Evolutionary conservation across 177 flowering plant species (phyloP).

Genomic region (Tripterygium wilfordii): DNA sequence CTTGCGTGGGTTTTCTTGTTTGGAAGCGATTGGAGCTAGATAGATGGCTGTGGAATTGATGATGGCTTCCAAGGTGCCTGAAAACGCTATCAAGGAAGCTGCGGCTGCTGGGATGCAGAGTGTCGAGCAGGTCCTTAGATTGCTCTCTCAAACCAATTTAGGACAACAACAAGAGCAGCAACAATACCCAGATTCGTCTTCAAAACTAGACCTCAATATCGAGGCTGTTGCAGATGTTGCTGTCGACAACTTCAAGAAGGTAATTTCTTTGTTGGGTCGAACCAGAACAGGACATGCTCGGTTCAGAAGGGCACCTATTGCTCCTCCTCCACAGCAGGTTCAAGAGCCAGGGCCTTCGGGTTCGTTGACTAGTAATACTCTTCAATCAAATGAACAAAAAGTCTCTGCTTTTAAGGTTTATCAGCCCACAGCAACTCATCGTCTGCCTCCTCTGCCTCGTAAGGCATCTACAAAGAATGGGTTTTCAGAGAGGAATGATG

Average conservation of each 20-base stretch:
- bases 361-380: neutral
- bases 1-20: neutral
- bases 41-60: conserved; percentile 63
- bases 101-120: conserved; percentile 54
- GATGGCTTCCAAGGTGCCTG: conserved; percentile 31
- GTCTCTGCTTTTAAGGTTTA: conserved; percentile 24
- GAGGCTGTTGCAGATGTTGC: conserved; percentile 46
- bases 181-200: neutral
- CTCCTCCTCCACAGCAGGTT: neutral
- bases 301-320: conserved; percentile 46
- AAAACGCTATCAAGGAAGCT: conserved; percentile 41
- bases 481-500: conserved; percentile 24
- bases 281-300: conserved; percentile 51
- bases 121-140: conserved; percentile 38
- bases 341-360: conserved; percentile 4
- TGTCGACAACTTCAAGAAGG: conserved; percentile 46
- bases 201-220: conserved; percentile 6
- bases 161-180: conserved; percentile 12
- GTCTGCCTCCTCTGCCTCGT: conserved; percentile 40
- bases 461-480: conserved; percentile 3
- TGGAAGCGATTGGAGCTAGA: no score
- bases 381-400: conserved; percentile 6
- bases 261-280: conserved; percentile 42
- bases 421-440: conserved; percentile 30
- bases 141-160: conserved; percentile 20